These are phyloP conservation scores for Linum lewisii DNA, from an alignment of 345 rosid genomes.

Conservation along the genomic window DNA sequence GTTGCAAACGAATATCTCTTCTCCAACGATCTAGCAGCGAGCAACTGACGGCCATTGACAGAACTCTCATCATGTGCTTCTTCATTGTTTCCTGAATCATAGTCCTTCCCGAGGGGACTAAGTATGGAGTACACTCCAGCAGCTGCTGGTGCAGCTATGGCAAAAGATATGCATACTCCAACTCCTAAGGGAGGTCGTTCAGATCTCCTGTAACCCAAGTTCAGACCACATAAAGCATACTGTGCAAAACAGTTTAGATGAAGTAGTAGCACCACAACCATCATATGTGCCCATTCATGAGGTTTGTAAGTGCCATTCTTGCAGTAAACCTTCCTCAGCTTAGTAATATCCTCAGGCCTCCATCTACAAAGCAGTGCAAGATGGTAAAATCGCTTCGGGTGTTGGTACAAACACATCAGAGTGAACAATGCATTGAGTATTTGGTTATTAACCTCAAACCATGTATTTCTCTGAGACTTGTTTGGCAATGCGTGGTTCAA, in stretches of 20 bases:
- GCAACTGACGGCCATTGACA: slow-evolving; percentile 17
- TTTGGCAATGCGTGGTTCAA: slow-evolving; percentile 51
- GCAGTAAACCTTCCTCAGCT: slow-evolving; percentile 73
- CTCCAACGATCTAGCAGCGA: slow-evolving; percentile 27
- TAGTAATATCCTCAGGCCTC: slow-evolving; percentile 49
- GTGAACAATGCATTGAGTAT: slow-evolving; percentile 86
- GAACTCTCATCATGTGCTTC: slow-evolving; percentile 41
- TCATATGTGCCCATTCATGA: slow-evolving; percentile 79
- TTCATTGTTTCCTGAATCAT: slow-evolving; percentile 45
- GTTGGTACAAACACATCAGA: slow-evolving; percentile 88
- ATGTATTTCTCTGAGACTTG: slow-evolving; percentile 60
- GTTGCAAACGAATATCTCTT: slow-evolving; percentile 66
- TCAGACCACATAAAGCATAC: slow-evolving; percentile 86
- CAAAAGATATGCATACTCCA: slow-evolving; percentile 62
- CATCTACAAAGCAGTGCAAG: slow-evolving; percentile 76
- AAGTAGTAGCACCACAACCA: slow-evolving; percentile 71
- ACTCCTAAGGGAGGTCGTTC: slow-evolving; percentile 81
- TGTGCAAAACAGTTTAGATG: slow-evolving; percentile 91
- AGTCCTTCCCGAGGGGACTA: slow-evolving; percentile 88
- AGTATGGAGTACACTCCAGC: slow-evolving; percentile 70
- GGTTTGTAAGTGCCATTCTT: slow-evolving; percentile 84
- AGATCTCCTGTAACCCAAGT: slow-evolving; percentile 73
- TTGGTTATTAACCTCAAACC: slow-evolving; percentile 95
- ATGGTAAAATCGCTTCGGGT: slow-evolving; percentile 82
- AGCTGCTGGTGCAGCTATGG: slow-evolving; percentile 81